Percentiles rank a stretch among this genome's conserved stretches.
phyloP scores from a whole-genome alignment of 2,329 filamentous ascomycete genomes.

The Colletotrichum sp. region DNA sequence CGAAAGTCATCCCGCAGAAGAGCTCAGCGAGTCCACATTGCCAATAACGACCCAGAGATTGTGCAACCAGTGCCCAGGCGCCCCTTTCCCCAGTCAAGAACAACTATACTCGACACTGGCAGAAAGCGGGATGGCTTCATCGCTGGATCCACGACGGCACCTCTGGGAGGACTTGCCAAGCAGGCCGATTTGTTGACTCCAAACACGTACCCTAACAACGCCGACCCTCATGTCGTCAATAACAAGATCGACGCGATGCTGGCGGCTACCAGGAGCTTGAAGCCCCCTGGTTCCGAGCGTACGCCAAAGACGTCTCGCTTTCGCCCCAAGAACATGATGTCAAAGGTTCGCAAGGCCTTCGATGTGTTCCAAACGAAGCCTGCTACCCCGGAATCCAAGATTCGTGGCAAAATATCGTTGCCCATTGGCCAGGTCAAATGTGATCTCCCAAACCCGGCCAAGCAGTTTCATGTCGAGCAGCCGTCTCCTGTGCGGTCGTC shows the following conservation, averaged over 20 bases:
- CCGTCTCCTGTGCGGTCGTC: conserved; percentile 28
- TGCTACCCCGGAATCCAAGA: conserved; percentile 19
- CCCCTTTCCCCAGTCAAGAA: conserved; percentile 8
- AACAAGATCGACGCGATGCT: conserved; percentile 42
- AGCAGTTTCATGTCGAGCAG: conserved; percentile 13
- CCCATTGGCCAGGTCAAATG: not conserved
- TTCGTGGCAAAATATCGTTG: conserved; percentile 14
- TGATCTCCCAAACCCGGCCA: conserved; percentile 5
- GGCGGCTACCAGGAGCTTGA: conserved; percentile 37
- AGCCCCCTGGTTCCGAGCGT: conserved; percentile 26
- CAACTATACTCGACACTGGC: not conserved
- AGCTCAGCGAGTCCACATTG: not conserved
- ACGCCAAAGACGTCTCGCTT: conserved; percentile 30
- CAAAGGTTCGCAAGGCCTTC: conserved; percentile 38
- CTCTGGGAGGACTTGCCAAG: not conserved
- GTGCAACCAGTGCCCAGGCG: not conserved
- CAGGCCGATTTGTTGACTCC: not conserved
- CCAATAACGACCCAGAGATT: not conserved
- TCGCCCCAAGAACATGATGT: conserved; percentile 33
- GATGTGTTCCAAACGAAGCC: conserved; percentile 34
- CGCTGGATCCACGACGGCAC: conserved; percentile 8
- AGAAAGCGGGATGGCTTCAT: not conserved
- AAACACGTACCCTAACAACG: not conserved
- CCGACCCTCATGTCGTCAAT: conserved; percentile 30
- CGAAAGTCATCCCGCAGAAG: conserved; percentile 16